Base-by-base conservation (phyloP, 108 stramenopile species). In the Pseudonitzschia delicatissima region DNA sequence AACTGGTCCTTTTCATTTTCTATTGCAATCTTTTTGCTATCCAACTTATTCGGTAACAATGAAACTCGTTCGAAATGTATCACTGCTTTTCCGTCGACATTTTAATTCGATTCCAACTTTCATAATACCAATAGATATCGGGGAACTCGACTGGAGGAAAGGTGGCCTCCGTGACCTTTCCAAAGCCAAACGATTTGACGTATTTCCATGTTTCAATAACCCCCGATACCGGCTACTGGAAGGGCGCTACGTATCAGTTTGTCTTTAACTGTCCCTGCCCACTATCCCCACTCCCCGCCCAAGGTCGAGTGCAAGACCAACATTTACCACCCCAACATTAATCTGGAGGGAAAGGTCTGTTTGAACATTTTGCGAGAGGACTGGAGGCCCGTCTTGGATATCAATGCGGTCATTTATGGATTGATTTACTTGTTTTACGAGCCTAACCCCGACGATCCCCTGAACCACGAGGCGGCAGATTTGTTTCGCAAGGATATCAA, bases 241-340 rank as follows among this genome's bases (percentile, higher is more conserved):
- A 82, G 64, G 86, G 90, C 9, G 97, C 94, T 44, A 96, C 86
- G 9, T 99, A 98, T 85, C 72, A 81, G 49, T 99, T 99, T 77
- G 78, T 82, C 51, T 97, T 99, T 76, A 80, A 77, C 6, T n/a
- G 94, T 99, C 69, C 98, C 96, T 29, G 84, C 96, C 37, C 85
- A 89, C 67, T 99, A 99, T 80, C 99, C 99, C 25, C 99, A 99
- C 86, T 91, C 96, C 62, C 98, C 98, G 57, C 99, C 99, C 45
- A 97, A 98, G 67, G 98, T 98, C 34, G 86, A 87, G 52, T 95
- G 94, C 74, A 73, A 89, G 37, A 94, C 93, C 18, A 92, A 92
- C 79, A 92, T 98, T 57, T 99, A 98, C 69, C 99, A 99, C 78
- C 99, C 99, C 52, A 99, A 99, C 77, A 97, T 99, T 69, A 96